Evolutionary conservation across 2,329 filamentous ascomycete species (phyloP).

Genomic region (Rachicladosporium sp.): DNA sequence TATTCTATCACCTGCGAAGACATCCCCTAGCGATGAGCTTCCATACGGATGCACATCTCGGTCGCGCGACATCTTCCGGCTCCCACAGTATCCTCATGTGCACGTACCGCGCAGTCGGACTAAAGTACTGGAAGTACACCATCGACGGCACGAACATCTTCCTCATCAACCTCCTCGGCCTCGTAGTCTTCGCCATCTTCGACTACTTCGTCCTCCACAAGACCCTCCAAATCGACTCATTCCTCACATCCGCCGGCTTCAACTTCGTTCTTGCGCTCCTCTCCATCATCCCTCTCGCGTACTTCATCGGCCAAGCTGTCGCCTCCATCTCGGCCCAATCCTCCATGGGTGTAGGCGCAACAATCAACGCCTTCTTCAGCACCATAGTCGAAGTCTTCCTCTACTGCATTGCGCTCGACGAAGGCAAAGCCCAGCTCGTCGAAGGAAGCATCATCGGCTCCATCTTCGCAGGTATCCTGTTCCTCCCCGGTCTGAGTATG

Average conservation of each 20-base stretch:
- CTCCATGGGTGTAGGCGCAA: conserved; percentile 93
- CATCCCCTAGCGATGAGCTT: conserved; percentile 90
- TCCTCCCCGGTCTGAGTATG: conserved; percentile 92
- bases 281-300: conserved; percentile 91
- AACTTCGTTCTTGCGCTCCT: conserved; percentile 73
- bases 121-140: conserved; percentile 99
- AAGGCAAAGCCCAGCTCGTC: conserved; percentile 85
- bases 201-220: conserved; percentile 74
- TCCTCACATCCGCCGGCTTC: conserved; percentile 71
- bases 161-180: conserved; percentile 86
- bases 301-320: conserved; percentile 97
- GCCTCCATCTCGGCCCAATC: conserved; percentile 97
- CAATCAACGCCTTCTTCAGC: conserved; percentile 96
- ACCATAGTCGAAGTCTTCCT: conserved; percentile 96
- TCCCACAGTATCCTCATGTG: conserved; percentile 68
- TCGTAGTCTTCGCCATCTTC: conserved; percentile 89
- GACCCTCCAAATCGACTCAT: conserved; percentile 54
- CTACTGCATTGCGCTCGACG: conserved; percentile 83
- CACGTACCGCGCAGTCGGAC: conserved; percentile 88
- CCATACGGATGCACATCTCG: conserved; percentile 69
- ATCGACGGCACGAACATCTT: conserved; percentile 98
- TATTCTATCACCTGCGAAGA: conserved; percentile 82
- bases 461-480: conserved; percentile 91
- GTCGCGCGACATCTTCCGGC: conserved; percentile 50
- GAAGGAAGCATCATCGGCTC: conserved; percentile 96